Conservation (phyloP, 192 early-diverging fungal genomes). For the Diversispora eburnea region DNA sequence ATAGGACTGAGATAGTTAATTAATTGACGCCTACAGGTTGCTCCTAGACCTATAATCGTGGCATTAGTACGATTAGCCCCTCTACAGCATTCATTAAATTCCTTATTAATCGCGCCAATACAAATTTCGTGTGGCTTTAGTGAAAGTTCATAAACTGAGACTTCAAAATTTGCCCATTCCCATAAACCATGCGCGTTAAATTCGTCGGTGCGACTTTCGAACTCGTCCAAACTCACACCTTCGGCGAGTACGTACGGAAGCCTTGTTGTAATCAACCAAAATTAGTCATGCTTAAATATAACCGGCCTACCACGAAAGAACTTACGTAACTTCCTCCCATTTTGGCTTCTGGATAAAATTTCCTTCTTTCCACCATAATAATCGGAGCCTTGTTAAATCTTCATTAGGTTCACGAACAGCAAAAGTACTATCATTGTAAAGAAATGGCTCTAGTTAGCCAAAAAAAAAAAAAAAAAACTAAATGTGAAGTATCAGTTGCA, state of each 20-base stretch:
- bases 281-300: slow-evolving; percentile 13
- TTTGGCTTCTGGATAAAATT: not conserved
- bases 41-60: not conserved
- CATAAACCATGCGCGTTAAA: slow-evolving; percentile 18
- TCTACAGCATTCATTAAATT: not conserved
- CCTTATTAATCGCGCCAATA: not conserved
- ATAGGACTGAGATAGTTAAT: slow-evolving; percentile 23
- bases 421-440: no score
- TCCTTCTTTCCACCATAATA: slow-evolving; percentile 16
- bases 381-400: no score
- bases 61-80: not conserved
- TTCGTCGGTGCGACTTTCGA: slow-evolving; percentile 2
- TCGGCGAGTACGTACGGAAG: slow-evolving; percentile 17
- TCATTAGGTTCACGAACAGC: no score
- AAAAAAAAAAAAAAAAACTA: no score
- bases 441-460: no score
- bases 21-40: slow-evolving; percentile 11
- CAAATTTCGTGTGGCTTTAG: not conserved
- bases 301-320: not conserved
- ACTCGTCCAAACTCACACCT: not conserved
- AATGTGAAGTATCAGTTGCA: no score
- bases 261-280: slow-evolving; percentile 22
- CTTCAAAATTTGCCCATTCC: slow-evolving; percentile 20
- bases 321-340: slow-evolving; percentile 14
- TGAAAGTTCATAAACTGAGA: slow-evolving; percentile 10